Evolutionary conservation across 257 asterid genomes (phyloP), one percentile per base, ranked within the genome.

Genomic region (Solanum chmielewskii): DNA sequence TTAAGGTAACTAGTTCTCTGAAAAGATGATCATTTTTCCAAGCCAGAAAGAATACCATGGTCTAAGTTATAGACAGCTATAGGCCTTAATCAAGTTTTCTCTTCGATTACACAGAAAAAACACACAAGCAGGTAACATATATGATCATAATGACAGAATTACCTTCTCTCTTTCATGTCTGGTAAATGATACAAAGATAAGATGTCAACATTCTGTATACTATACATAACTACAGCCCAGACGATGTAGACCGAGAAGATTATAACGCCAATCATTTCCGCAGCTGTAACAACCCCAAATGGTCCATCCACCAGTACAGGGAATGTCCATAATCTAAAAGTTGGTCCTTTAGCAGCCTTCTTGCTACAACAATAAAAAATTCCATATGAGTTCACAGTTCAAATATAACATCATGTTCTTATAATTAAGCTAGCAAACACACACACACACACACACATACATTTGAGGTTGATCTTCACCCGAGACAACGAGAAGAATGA

Each of bases 251-350:
- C 39, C 11, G 88, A 10, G 44, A 96, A 94, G 62, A 93, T n/a
- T 31, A 90, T 37, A 23, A 96, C 92, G 29, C 96, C 98, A 85
- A 96, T 91, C 83, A 93, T 89, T 90, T 96, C 99, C 44, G 95
- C 96, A 9, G 99, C 99, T 20, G 99, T 92, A 49, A 95, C 97
- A 74, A 96, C 99, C 37, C 99, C 99, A 59, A 96, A 96, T 18
- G 98, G 96, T 18, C 98, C 98, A 39, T 94, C 94, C 71, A 94
- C 96, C 27, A 95, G 84, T 81, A 96, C 93, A 8, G 99, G 98
- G 74, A 96, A 92, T 25, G 99, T 96, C 99, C 98, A 93, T 83
- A 96, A 71, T 16, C 96, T 92, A 49, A 95, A 89, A 23, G 91
- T 88, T 11, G 97, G 91, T 56, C 84, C 59, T 75, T 88, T 91